Evolutionary conservation across 345 rosid genomes (phyloP).

Genomic region (Hibiscus mutabilis): DNA sequence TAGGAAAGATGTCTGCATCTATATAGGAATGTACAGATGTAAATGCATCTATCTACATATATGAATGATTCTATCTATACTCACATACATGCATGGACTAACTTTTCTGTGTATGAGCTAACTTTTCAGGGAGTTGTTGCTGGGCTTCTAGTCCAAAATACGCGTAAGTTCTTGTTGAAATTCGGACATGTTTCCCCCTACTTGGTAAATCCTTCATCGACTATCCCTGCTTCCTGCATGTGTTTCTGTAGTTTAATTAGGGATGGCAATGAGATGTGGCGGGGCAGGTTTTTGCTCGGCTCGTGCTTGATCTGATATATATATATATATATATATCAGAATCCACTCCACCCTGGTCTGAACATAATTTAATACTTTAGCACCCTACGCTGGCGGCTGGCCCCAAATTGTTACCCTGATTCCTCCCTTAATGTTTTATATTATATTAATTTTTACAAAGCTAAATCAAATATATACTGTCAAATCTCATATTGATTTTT

Average conservation of each 20-base stretch:
- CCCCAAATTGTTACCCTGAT: too few relatives aligned
- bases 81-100: not conserved
- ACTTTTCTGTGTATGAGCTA: not conserved
- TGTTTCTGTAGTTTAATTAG: not conserved
- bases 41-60: not conserved
- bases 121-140: constrained; percentile 87
- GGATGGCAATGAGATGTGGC: not conserved
- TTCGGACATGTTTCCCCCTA: constrained; percentile 88
- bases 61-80: not conserved
- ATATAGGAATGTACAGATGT: not conserved
- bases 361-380: not conserved
- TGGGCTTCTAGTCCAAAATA: constrained; percentile 81
- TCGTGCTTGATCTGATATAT: too few relatives aligned
- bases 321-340: not conserved
- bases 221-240: not conserved
- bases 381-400: not conserved
- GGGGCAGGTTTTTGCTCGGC: not conserved
- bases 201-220: constrained; percentile 44
- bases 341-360: not conserved
- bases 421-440: too few relatives aligned
- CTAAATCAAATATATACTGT: too few relatives aligned
- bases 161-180: constrained; percentile 71
- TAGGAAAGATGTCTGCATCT: not conserved
- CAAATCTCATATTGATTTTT: too few relatives aligned
- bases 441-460: too few relatives aligned